These are phyloP conservation scores for Rhazya stricta DNA, from an alignment of 257 asterid genomes.

Conservation along the genomic window DNA sequence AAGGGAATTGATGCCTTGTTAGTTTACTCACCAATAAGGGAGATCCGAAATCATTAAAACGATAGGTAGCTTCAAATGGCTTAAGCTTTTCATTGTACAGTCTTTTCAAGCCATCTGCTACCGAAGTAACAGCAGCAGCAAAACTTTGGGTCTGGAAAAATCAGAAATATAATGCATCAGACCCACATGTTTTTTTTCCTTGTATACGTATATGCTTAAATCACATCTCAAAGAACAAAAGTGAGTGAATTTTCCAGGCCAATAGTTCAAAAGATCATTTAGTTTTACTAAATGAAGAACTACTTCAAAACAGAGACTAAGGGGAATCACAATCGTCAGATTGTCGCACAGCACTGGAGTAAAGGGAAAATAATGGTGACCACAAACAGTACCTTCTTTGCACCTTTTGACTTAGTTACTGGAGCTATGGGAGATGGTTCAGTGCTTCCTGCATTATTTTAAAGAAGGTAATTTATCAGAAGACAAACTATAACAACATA, in stretches of 20 bases:
- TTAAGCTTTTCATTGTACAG: slow-evolving; percentile 74
- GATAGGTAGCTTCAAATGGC: slow-evolving; percentile 83
- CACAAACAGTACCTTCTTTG: slow-evolving; percentile 43
- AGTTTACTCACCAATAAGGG: slow-evolving; percentile 68
- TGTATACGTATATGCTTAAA: not conserved
- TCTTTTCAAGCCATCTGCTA: slow-evolving; percentile 75
- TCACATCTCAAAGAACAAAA: not conserved
- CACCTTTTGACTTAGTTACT: slow-evolving; percentile 47
- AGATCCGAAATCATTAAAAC: slow-evolving; percentile 73
- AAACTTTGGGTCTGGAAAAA: slow-evolving; percentile 45
- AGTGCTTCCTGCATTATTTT: slow-evolving; percentile 38
- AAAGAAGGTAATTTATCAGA: not conserved
- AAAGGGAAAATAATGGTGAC: not conserved
- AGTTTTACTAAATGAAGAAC: not conserved
- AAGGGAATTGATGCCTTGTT: not conserved
- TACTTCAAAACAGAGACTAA: not conserved
- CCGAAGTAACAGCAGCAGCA: slow-evolving; percentile 65
- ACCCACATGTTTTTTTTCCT: too few relatives aligned
- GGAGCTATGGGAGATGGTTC: slow-evolving; percentile 32
- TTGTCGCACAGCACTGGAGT: not conserved
- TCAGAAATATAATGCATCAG: not conserved
- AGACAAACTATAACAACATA: not conserved
- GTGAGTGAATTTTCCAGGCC: not conserved
- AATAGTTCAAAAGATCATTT: not conserved
- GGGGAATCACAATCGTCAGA: not conserved